phyloP scores from a whole-genome alignment of 1,284 basidiomycete species.

The Pisolithus thermaeus region DNA sequence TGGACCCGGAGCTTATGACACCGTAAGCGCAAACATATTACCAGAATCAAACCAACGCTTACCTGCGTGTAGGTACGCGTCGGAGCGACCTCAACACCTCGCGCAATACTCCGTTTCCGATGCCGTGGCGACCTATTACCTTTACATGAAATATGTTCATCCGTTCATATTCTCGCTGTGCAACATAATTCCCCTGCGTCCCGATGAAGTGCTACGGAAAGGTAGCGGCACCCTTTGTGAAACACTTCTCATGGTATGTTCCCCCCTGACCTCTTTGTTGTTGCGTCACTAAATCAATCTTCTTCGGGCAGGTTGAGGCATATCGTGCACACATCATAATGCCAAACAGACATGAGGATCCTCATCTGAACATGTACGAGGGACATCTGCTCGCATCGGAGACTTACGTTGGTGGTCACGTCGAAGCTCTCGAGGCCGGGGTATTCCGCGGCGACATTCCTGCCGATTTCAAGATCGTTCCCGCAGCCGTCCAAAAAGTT shows the following conservation, averaged over 20 bases:
- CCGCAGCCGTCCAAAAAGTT: slow-evolving; percentile 82
- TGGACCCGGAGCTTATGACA: slow-evolving; percentile 99
- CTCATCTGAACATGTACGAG: slow-evolving; percentile 89
- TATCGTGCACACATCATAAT: slow-evolving; percentile 91
- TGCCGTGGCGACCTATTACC: slow-evolving; percentile 98
- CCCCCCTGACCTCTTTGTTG: background rate
- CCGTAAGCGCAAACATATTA: slow-evolving; percentile 57
- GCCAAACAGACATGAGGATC: slow-evolving; percentile 96
- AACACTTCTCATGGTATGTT: slow-evolving; percentile 90
- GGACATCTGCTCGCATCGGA: slow-evolving; percentile 95
- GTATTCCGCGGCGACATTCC: slow-evolving; percentile 97
- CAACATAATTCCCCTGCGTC: slow-evolving; percentile 97
- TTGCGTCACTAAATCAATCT: slow-evolving; percentile 3
- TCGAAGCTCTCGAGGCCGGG: slow-evolving; percentile 97
- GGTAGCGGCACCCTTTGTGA: slow-evolving; percentile 97
- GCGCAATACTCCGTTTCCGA: slow-evolving; percentile 99
- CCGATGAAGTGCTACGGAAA: slow-evolving; percentile 95
- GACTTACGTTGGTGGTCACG: slow-evolving; percentile 98
- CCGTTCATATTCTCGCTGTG: slow-evolving; percentile 99
- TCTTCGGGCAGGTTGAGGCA: slow-evolving; percentile 80
- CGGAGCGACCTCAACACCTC: slow-evolving; percentile 92
- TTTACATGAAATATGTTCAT: slow-evolving; percentile 99
- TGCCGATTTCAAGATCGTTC: slow-evolving; percentile 94
- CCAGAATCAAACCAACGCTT: background rate
- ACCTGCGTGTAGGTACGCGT: slow-evolving; percentile 70